These are phyloP conservation scores for Ophiostoma sp. DNA, from an alignment of 2,329 filamentous ascomycete genomes.

Conservation along the genomic window DNA sequence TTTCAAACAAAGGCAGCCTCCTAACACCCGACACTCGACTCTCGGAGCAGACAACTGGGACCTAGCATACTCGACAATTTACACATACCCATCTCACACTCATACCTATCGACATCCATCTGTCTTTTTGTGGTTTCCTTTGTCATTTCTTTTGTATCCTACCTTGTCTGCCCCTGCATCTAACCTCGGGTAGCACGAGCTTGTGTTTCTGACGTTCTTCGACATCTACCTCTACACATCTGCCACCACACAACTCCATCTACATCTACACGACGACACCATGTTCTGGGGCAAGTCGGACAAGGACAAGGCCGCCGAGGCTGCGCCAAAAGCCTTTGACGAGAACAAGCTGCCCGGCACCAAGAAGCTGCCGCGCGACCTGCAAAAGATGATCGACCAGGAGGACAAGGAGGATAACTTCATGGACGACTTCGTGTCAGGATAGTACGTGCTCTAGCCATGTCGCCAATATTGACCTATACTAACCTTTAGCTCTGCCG, in stretches of 20 bases:
- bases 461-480: neutral
- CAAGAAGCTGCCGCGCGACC: constrained; percentile 48
- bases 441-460: constrained; percentile 58
- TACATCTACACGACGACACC: neutral
- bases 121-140: neutral
- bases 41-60: too few species aligned
- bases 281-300: constrained; percentile 40
- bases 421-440: constrained; percentile 71
- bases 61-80: too few species aligned
- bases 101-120: neutral
- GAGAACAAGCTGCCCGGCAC: constrained; percentile 44
- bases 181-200: constrained; percentile 7
- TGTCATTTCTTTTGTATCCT: neutral
- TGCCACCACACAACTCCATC: neutral
- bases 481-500: constrained; percentile 51
- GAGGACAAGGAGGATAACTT: constrained; percentile 62
- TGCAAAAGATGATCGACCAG: constrained; percentile 55
- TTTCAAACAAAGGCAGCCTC: neutral
- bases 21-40: too few species aligned
- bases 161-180: neutral
- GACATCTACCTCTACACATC: neutral
- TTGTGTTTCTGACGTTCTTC: neutral
- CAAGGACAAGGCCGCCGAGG: constrained; percentile 26
- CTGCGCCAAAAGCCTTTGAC: constrained; percentile 33
- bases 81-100: too few species aligned